phyloP scores from a whole-genome alignment of 345 rosid species.

The Bruguiera parviflora region DNA sequence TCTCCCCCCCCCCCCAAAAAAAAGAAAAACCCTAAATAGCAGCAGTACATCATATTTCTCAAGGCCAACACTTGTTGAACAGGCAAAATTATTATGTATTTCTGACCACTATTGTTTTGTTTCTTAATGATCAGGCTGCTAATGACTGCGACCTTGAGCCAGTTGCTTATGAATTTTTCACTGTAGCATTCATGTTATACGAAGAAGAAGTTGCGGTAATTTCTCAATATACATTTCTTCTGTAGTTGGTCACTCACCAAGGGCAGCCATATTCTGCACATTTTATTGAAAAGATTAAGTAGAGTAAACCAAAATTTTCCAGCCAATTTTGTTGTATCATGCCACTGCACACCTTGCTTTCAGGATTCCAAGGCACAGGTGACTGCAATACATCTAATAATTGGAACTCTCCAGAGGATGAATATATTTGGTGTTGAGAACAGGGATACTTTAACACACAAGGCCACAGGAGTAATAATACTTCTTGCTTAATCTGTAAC shows the following conservation, averaged over 20 bases:
- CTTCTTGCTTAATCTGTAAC: constrained; percentile 1
- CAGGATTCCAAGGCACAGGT: constrained; percentile 95
- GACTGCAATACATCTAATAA: constrained; percentile 83
- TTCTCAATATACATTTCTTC: not conserved
- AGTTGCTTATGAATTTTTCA: constrained; percentile 91
- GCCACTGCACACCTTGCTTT: constrained; percentile 1
- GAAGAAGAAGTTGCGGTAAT: constrained; percentile 95
- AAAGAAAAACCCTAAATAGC: no score
- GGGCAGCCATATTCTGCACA: not conserved
- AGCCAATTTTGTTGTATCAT: not conserved
- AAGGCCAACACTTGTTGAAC: not conserved
- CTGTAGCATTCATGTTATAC: constrained; percentile 81
- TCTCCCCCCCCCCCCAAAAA: no score
- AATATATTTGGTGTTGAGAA: constrained; percentile 95
- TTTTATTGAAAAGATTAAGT: no score
- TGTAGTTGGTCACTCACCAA: not conserved
- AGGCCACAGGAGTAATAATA: constrained; percentile 83
- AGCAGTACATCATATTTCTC: not conserved
- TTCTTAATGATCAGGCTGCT: constrained; percentile 66
- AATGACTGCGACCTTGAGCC: constrained; percentile 91
- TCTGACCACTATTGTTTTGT: not conserved
- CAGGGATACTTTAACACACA: constrained; percentile 90
- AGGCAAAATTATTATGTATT: not conserved
- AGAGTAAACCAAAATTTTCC: no score
- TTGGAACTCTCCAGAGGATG: constrained; percentile 97